Conservation (phyloP, 164 flowering plant species). For the Paratinospora sagittata region DNA sequence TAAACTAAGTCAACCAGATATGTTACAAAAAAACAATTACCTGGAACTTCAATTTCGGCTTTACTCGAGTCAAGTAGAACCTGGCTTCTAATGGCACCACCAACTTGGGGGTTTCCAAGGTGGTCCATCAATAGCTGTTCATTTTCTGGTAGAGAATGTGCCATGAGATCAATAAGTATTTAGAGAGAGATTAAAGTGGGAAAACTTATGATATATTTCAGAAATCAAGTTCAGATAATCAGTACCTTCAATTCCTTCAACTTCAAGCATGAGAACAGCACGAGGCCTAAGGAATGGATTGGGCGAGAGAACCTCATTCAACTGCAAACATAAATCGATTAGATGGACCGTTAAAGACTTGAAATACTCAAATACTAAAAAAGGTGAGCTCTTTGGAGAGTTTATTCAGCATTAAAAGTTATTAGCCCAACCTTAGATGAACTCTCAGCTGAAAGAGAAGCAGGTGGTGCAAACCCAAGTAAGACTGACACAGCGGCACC, state of each 20-base stretch:
- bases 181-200: background rate
- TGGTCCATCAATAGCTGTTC: conserved; percentile 17
- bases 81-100: conserved; percentile 32
- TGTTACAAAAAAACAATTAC: conserved; percentile 26
- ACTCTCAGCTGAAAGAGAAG: conserved; percentile 55
- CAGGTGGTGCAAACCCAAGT: conserved; percentile 83
- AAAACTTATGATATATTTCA: background rate
- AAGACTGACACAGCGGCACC: conserved; percentile 76
- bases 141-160: conserved; percentile 30
- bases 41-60: conserved; percentile 64
- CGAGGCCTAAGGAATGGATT: conserved; percentile 89
- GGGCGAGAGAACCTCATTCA: conserved; percentile 70
- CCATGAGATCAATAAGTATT: background rate
- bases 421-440: conserved; percentile 49
- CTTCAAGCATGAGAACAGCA: conserved; percentile 66
- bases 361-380: conserved; percentile 6
- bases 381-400: background rate
- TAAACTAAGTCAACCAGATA: too few species aligned
- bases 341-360: background rate
- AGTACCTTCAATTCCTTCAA: conserved; percentile 50
- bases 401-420: background rate
- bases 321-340: conserved; percentile 36
- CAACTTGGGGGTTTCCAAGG: conserved; percentile 21
- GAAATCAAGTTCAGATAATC: conserved; percentile 13
- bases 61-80: conserved; percentile 31